Conservation (phyloP, 441 rosid species). For the Erodium chrysanthum region DNA sequence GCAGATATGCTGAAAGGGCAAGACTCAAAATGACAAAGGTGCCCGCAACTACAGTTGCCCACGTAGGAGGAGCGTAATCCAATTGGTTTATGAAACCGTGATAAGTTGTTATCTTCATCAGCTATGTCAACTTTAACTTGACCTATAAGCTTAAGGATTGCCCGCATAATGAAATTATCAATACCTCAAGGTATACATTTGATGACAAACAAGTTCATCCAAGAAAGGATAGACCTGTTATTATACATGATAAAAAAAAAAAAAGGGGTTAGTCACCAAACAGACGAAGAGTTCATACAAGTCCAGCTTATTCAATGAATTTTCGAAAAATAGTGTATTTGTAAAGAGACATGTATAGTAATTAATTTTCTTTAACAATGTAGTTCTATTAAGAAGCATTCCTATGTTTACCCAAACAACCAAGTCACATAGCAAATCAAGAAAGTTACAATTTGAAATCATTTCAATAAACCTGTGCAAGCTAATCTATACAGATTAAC, state of each 20-base stretch:
- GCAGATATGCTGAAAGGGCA: constrained; percentile 60
- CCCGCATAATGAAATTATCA: constrained; percentile 28
- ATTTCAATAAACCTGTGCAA: background rate
- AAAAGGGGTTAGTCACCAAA: background rate
- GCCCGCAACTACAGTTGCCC: constrained; percentile 66
- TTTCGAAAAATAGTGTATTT: background rate
- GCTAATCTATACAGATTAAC: background rate
- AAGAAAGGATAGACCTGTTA: background rate
- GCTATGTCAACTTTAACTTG: constrained; percentile 23
- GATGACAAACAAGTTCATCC: background rate
- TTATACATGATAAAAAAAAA: background rate
- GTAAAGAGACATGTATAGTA: background rate
- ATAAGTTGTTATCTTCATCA: constrained; percentile 41
- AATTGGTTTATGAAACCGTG: constrained; percentile 27
- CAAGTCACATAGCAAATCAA: background rate
- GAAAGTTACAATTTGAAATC: background rate
- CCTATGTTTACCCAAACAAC: background rate
- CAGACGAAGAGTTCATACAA: background rate
- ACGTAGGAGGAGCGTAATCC: constrained; percentile 56
- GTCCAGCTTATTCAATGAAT: too few relatives aligned
- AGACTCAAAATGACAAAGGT: constrained; percentile 49
- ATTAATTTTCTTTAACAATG: background rate
- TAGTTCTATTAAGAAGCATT: background rate
- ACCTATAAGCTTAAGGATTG: constrained; percentile 9
- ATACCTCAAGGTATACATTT: constrained; percentile 1